A percentile compares a stretch with the other conserved stretches of the same genome.
Evolutionary conservation across 768 basidiomycete genomes (phyloP).

Genomic region (Rhizopogon salebrosus): DNA sequence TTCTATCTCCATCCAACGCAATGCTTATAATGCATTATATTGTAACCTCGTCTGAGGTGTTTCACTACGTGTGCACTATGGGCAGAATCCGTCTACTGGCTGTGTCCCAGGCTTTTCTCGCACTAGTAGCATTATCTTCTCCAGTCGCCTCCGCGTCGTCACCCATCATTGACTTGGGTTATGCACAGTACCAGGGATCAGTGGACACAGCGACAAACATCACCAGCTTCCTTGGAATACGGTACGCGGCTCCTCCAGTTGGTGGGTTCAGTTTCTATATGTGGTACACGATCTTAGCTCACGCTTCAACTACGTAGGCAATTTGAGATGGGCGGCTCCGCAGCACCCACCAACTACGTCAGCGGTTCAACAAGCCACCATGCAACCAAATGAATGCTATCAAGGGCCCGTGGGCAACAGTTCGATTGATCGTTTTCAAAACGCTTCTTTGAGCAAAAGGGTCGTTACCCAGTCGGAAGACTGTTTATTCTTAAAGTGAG

Average conservation of each 20-base stretch:
- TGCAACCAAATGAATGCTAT: slow-evolving; percentile 15
- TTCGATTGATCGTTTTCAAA: slow-evolving; percentile 7
- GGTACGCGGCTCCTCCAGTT: slow-evolving; percentile 46
- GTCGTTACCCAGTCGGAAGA: slow-evolving; percentile 18
- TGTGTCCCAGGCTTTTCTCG: slow-evolving; percentile 4
- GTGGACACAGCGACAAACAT: slow-evolving; percentile 15
- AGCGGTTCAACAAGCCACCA: slow-evolving; percentile 11
- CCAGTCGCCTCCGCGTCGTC: too few species aligned
- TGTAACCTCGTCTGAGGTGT: too few species aligned
- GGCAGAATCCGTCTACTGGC: neutral
- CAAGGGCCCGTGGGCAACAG: slow-evolving; percentile 11
- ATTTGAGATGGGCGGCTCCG: slow-evolving; percentile 24
- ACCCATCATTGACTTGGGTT: slow-evolving; percentile 24
- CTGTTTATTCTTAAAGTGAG: slow-evolving; percentile 28
- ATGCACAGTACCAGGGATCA: slow-evolving; percentile 25
- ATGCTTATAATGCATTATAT: too few species aligned
- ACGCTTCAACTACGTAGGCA: slow-evolving; percentile 7
- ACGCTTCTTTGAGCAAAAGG: slow-evolving; percentile 1
- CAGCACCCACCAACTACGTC: slow-evolving; percentile 14
- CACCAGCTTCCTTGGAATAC: slow-evolving; percentile 23
- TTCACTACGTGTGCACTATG: too few species aligned
- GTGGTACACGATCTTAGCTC: neutral
- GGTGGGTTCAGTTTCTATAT: slow-evolving; percentile 23
- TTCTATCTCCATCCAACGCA: too few species aligned
- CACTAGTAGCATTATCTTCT: slow-evolving; percentile 1